These are phyloP conservation scores for Phytopythium mirpurense DNA, from an alignment of 352 stramenopile genomes.

Conservation along the genomic window DNA sequence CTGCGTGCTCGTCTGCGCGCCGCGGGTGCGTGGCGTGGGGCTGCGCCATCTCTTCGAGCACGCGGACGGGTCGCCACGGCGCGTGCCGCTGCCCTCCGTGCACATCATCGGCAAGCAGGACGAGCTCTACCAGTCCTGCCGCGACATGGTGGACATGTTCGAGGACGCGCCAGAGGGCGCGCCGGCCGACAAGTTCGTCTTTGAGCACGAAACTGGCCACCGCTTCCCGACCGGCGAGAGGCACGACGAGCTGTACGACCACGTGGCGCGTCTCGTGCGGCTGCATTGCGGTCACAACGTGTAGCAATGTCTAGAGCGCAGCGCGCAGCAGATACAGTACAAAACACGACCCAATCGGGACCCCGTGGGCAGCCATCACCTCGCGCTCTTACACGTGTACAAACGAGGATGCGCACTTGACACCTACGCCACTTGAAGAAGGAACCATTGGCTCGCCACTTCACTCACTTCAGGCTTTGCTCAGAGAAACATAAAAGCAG, in stretches of 20 bases:
- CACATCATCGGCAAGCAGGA: constrained; percentile 61
- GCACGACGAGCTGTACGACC: constrained; percentile 24
- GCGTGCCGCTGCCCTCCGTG: constrained; percentile 53
- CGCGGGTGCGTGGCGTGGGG: constrained; percentile 17
- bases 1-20: constrained; percentile 36
- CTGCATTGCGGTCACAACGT: constrained; percentile 15
- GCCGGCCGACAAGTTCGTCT: constrained; percentile 26
- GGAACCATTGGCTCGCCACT: too few species aligned
- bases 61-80: constrained; percentile 16
- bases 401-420: constrained; percentile 7
- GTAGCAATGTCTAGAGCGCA: too few species aligned
- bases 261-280: constrained; percentile 21
- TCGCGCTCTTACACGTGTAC: background rate
- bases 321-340: background rate
- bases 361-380: background rate
- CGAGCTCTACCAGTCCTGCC: constrained; percentile 28
- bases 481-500: too few species aligned
- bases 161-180: constrained; percentile 15
- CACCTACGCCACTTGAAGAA: background rate
- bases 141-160: constrained; percentile 40
- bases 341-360: too few species aligned
- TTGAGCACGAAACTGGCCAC: constrained; percentile 39
- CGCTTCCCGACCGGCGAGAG: constrained; percentile 28
- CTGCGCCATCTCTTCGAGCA: constrained; percentile 37
- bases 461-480: background rate